Percentiles rank a stretch among this genome's conserved stretches.
These are phyloP conservation scores for Gastrodia elata DNA, from an alignment of 106 monocot species.

Conservation along the genomic window DNA sequence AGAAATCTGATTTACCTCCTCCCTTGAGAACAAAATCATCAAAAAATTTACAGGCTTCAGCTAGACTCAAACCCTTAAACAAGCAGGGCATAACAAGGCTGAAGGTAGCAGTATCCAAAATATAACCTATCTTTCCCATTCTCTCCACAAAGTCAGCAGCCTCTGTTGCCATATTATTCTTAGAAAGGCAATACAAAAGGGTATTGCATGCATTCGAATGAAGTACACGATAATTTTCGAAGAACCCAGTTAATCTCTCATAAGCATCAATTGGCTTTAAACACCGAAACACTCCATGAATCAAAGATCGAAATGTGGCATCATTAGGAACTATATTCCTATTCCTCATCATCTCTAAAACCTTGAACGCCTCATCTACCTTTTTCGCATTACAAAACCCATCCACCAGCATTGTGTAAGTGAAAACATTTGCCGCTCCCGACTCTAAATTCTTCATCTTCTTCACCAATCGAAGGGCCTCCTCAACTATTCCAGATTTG, in stretches of 20 bases:
- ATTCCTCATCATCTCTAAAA: conserved; percentile 53
- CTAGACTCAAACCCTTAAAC: conserved; percentile 25
- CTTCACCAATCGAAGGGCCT: conserved; percentile 59
- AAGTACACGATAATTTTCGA: conserved; percentile 21
- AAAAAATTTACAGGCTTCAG: conserved; percentile 38
- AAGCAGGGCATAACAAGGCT: conserved; percentile 40
- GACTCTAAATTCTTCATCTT: conserved; percentile 62
- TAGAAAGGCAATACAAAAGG: conserved; percentile 66
- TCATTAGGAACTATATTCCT: conserved; percentile 54
- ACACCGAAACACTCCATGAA: conserved; percentile 65
- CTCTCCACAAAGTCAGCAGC: conserved; percentile 35
- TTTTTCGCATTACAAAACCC: conserved; percentile 86
- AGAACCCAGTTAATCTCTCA: conserved; percentile 20
- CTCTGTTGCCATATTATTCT: conserved; percentile 46
- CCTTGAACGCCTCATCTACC: conserved; percentile 41
- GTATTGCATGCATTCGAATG: conserved; percentile 30
- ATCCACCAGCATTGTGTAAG: conserved; percentile 80
- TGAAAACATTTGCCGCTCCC: conserved; percentile 66
- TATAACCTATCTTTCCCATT: conserved; percentile 30
- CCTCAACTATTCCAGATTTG: conserved; percentile 66
- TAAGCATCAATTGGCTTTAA: conserved; percentile 41
- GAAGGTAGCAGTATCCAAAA: conserved; percentile 39
- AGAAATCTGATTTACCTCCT: conserved; percentile 76
- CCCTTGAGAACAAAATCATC: conserved; percentile 52
- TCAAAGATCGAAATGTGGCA: conserved; percentile 59